Evolutionary conservation across 768 basidiomycete genomes (phyloP).

Genomic region (Mycena haematopus): DNA sequence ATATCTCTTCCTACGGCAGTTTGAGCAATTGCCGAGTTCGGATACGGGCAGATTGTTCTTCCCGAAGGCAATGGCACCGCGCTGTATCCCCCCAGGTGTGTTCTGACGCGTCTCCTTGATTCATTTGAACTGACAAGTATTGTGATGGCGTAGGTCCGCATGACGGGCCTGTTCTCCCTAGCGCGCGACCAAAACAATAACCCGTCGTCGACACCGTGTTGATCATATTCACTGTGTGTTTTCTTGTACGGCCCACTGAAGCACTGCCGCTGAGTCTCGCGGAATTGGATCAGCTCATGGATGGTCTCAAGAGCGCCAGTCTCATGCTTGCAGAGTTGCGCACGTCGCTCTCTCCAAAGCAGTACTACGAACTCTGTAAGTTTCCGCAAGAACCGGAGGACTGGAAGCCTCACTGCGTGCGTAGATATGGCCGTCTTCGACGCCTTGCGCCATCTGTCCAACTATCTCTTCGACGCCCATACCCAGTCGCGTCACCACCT

Average conservation of each 20-base stretch:
- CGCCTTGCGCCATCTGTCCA: slow-evolving; percentile 91
- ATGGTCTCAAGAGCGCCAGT: slow-evolving; percentile 95
- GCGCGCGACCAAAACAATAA: slow-evolving; percentile 59
- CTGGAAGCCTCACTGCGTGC: slow-evolving; percentile 1
- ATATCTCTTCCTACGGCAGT: slow-evolving; percentile 84
- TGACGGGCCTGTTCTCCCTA: slow-evolving; percentile 92
- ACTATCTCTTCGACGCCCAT: slow-evolving; percentile 97
- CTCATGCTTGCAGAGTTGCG: slow-evolving; percentile 96
- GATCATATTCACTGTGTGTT: slow-evolving; percentile 81
- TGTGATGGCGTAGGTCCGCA: slow-evolving; percentile 52
- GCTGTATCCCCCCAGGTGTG: slow-evolving; percentile 81
- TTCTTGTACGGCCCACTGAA: too few species aligned
- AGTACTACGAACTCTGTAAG: slow-evolving; percentile 98
- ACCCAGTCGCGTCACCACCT: slow-evolving; percentile 90
- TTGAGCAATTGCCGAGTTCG: slow-evolving; percentile 66
- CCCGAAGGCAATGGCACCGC: slow-evolving; percentile 93
- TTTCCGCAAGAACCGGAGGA: slow-evolving; percentile 10
- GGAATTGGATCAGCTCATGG: slow-evolving; percentile 98
- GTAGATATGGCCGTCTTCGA: slow-evolving; percentile 99
- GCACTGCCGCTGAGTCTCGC: too few species aligned
- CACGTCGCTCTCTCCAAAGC: slow-evolving; percentile 93
- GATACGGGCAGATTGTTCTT: slow-evolving; percentile 97
- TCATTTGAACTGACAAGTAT: not conserved
- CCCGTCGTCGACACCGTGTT: slow-evolving; percentile 70
- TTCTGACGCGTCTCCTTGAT: not conserved